Percentiles rank a stretch among this genome's conserved stretches.
These are phyloP conservation scores for Lipomyces lipofer DNA, from an alignment of 805 yeast genomes.

Conservation along the genomic window DNA sequence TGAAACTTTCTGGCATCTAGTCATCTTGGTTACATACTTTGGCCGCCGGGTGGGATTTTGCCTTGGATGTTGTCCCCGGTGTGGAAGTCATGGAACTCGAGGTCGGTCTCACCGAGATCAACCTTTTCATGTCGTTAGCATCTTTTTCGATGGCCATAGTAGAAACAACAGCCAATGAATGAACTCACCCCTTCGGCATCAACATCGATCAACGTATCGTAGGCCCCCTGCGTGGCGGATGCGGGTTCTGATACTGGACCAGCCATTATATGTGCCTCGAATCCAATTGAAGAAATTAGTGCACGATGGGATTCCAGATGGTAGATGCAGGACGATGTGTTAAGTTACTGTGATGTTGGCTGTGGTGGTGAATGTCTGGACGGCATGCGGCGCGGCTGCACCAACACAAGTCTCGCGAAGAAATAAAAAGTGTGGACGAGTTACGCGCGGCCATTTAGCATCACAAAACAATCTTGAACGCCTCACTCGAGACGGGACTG, in stretches of 20 bases:
- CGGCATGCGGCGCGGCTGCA: too few relatives aligned
- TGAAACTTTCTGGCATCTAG: background rate
- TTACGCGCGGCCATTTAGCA: too few relatives aligned
- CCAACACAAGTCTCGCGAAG: too few relatives aligned
- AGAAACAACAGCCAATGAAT: background rate
- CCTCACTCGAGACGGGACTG: too few relatives aligned
- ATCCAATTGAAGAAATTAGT: too few relatives aligned
- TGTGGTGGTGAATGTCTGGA: too few relatives aligned
- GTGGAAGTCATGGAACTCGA: conserved; percentile 32
- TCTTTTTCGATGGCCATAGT: background rate
- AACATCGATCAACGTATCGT: conserved; percentile 28
- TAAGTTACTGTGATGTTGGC: too few relatives aligned
- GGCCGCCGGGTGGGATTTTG: conserved; percentile 26
- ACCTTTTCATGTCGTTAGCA: conserved; percentile 4
- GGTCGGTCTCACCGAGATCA: conserved; percentile 32
- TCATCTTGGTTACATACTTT: conserved; percentile 6
- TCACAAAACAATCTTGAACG: too few relatives aligned
- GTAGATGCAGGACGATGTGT: too few relatives aligned
- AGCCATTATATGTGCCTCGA: conserved; percentile 12
- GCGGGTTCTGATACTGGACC: background rate
- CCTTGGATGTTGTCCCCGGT: conserved; percentile 30
- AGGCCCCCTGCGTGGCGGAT: conserved; percentile 13
- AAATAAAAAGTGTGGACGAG: too few relatives aligned
- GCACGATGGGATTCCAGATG: too few relatives aligned
- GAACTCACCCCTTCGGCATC: conserved; percentile 24